These are phyloP conservation scores for Sporothrix dimorphospora DNA, from an alignment of 2,329 filamentous ascomycete species.

Conservation along the genomic window DNA sequence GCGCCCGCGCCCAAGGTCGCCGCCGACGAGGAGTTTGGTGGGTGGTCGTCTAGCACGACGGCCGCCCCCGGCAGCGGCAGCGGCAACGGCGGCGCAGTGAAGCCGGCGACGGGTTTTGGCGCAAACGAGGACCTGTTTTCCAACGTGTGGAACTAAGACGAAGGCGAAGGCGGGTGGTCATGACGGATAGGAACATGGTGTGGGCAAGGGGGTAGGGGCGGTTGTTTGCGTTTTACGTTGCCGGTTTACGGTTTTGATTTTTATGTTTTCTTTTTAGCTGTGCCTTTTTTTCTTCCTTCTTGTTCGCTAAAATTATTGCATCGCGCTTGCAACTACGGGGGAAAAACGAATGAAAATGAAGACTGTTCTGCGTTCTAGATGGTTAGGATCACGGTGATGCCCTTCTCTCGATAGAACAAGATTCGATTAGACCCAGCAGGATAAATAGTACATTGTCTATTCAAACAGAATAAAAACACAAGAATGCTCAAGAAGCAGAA, in stretches of 20 bases:
- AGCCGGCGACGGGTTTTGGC: constrained; percentile 61
- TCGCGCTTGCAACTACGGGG: not conserved
- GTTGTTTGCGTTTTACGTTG: constrained; percentile 3
- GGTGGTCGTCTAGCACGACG: constrained; percentile 77
- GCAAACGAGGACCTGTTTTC: constrained; percentile 87
- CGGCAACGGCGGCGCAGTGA: constrained; percentile 43
- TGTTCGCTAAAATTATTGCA: not conserved
- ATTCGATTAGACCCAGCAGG: not conserved
- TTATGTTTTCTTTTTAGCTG: not conserved
- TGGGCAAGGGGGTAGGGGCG: not conserved
- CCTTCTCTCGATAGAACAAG: not conserved
- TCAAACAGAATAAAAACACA: not conserved
- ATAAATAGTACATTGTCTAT: not conserved
- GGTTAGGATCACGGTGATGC: not conserved
- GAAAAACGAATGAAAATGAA: constrained; percentile 12
- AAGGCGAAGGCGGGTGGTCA: too few species aligned
- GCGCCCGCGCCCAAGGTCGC: constrained; percentile 69
- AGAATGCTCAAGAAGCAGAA: not conserved
- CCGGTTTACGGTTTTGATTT: not conserved
- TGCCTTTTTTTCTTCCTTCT: not conserved
- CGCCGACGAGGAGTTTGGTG: constrained; percentile 93
- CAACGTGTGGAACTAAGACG: constrained; percentile 95
- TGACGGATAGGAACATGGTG: constrained; percentile 2
- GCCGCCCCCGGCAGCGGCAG: constrained; percentile 45
- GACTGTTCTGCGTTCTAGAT: not conserved